Base-by-base conservation (phyloP, 2,329 filamentous ascomycete species). In the Immersiporthe knoxdaviesiana region DNA sequence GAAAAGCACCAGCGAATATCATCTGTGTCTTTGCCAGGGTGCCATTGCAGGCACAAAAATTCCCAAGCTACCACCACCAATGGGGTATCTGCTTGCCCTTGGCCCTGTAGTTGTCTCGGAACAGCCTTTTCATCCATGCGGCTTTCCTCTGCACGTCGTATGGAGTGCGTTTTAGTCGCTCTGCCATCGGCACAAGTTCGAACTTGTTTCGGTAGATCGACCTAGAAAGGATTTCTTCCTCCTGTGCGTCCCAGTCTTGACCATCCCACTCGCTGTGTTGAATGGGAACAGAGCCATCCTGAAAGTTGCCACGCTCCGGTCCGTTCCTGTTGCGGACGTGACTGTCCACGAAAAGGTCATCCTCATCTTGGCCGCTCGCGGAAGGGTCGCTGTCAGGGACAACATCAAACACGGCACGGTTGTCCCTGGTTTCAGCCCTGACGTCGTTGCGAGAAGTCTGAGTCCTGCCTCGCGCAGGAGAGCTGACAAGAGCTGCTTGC, bases 81-180 rank as follows among this genome's bases (percentile, higher is more conserved):
- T 24, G 37, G 10, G 70, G 70, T 8, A 67, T 71, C 24, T 65
- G 44, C 5, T n/a, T 14, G 21, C 67, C 56, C 54, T 30, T 67
- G 27, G 41, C 24, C 1, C 7, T 47, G 65, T 65, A 71, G 24
- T 56, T 39, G 5, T 37, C 39, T 50, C 70, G 30, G 27, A 64
- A 71, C 44, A 27, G 24, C 32, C 32, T 37, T 65, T 66, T 69
- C 35, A 69, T 39, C 16, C 30, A 39, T 10, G 44, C 50, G 30
- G 65, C 70, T 61, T 63, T 69, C n/a, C 35, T 62, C 21, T 54
- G 54, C 27, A 71, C 70, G 27, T 72, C 68, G 1, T 56, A 21
- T 11, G 39, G 16, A 21, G 63, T 41, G 7, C 70, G 63, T 4
- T 24, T 18, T 47, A 72, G 27, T 41, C 39, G 41, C 50, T 41